A percentile compares a stretch with the other conserved stretches of the same genome.
Evolutionary conservation across 805 yeast genomes (phyloP).

Genomic region (Kurtzmaniella fragi): DNA sequence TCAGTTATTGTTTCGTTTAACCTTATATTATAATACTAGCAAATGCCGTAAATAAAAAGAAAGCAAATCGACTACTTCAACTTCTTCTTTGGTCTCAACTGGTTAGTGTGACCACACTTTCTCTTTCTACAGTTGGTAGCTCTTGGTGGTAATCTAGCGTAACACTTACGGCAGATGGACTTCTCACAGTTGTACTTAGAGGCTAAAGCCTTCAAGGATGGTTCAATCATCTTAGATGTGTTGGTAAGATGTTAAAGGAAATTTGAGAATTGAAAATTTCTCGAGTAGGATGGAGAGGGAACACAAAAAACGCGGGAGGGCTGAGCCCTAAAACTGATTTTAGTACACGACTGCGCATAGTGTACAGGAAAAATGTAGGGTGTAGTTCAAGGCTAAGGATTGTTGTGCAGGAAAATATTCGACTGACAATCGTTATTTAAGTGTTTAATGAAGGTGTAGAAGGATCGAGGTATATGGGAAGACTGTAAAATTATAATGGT

Average conservation of each 20-base stretch:
- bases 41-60: constrained; percentile 2
- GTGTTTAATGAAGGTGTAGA: constrained; percentile 1
- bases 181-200: constrained; percentile 99
- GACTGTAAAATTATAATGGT: too few relatives aligned
- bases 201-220: constrained; percentile 98
- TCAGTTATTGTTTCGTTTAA: background rate
- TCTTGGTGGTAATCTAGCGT: constrained; percentile 99
- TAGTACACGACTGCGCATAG: too few relatives aligned
- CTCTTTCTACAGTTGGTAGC: constrained; percentile 99
- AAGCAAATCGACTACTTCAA: constrained; percentile 67
- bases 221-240: constrained; percentile 74
- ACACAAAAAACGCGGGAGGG: too few relatives aligned
- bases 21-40: background rate
- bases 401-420: too few relatives aligned
- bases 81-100: constrained; percentile 99
- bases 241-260: constrained; percentile 1
- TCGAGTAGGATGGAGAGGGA: too few relatives aligned
- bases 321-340: too few relatives aligned
- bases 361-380: too few relatives aligned
- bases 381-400: too few relatives aligned
- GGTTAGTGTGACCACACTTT: constrained; percentile 99
- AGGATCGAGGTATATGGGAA: background rate
- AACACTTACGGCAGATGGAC: constrained; percentile 98
- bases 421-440: too few relatives aligned
- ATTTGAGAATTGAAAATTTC: background rate